These are phyloP conservation scores for Aethionema arabicum DNA, from an alignment of 345 rosid genomes.

Conservation along the genomic window DNA sequence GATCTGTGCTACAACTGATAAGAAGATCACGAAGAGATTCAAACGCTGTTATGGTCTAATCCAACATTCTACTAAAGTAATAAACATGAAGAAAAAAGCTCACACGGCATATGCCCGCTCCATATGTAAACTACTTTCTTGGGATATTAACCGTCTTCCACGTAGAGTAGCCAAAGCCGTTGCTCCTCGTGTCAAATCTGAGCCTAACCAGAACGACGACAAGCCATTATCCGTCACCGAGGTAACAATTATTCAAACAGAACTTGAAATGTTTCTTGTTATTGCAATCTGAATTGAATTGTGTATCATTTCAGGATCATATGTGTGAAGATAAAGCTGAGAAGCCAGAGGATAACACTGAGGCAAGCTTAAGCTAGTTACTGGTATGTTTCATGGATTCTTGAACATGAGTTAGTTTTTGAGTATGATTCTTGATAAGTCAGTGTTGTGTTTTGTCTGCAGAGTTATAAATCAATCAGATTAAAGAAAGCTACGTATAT, in stretches of 20 bases:
- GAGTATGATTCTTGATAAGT: not conserved
- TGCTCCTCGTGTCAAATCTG: slow-evolving; percentile 36
- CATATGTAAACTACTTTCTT: slow-evolving; percentile 65
- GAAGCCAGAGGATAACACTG: slow-evolving; percentile 13
- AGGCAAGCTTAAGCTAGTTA: slow-evolving; percentile 22
- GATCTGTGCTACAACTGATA: slow-evolving; percentile 54
- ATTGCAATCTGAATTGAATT: not conserved
- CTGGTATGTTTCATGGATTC: slow-evolving; percentile 9
- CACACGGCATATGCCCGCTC: slow-evolving; percentile 68
- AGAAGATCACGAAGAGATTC: slow-evolving; percentile 50
- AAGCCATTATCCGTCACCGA: slow-evolving; percentile 20
- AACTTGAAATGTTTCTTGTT: slow-evolving; percentile 6
- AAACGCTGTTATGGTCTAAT: slow-evolving; percentile 56
- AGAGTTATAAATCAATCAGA: too few species aligned
- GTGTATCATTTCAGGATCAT: slow-evolving; percentile 31
- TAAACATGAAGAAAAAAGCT: slow-evolving; percentile 46
- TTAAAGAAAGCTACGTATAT: too few species aligned
- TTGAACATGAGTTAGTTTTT: not conserved
- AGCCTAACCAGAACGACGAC: slow-evolving; percentile 23
- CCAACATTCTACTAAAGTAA: slow-evolving; percentile 52
- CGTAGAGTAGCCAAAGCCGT: slow-evolving; percentile 30
- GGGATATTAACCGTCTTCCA: slow-evolving; percentile 46
- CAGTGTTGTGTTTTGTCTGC: too few species aligned
- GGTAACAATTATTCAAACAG: slow-evolving; percentile 16
- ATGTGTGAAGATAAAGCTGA: slow-evolving; percentile 30